Evolutionary conservation across 768 basidiomycete genomes (phyloP), one percentile per base, ranked within the genome.

Genomic region (Tylopilus cervinicoccineus): DNA sequence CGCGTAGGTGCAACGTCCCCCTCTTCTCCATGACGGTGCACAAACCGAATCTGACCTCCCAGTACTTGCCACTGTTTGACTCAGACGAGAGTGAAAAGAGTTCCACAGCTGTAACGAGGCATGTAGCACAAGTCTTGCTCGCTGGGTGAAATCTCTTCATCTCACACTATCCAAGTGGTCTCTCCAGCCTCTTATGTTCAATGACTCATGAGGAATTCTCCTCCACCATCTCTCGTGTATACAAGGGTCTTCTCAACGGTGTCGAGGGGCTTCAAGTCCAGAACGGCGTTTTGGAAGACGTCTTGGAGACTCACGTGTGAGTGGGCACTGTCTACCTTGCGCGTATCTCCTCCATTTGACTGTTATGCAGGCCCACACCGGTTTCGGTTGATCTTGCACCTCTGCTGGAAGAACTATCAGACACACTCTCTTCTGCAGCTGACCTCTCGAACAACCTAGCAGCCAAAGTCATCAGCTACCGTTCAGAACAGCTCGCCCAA

Each of bases 401-500:
- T 19, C 54, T 82, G 27, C 76, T 78, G 47, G 81, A 84, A 50
- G 90, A 93, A 43, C 68, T 93, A 10, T 63, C 74, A 8, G 93
- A 94, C 55, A 81, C 88, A 37, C 71, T 96, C 31, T 79, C 84
- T 2, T 84, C 90, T 0, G 79, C 85, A 1, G 81, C 90, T 19
- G 95, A 97, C 60, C 78, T 95, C 5, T 83, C 90, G 9, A 93
- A 96, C 65, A 79, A 83, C 9, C 80, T 89, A 23, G 81, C 81
- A 2, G 86, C 92, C 17, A 88, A 86, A 63, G 75, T 93, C n/a
- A 69, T 97, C 33, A 72, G 78, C 34, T 71, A 81, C 7, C 81
- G 95, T 24, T 75, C 84, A 13, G 91, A 95, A 53, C 83, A 86
- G 54, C 90, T 95, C 64, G 76, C 87, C 0, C 70, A 76, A 12